Evolutionary conservation across 2,329 filamentous ascomycete species (phyloP).

Genomic region (Colletotrichum chrysophilum): DNA sequence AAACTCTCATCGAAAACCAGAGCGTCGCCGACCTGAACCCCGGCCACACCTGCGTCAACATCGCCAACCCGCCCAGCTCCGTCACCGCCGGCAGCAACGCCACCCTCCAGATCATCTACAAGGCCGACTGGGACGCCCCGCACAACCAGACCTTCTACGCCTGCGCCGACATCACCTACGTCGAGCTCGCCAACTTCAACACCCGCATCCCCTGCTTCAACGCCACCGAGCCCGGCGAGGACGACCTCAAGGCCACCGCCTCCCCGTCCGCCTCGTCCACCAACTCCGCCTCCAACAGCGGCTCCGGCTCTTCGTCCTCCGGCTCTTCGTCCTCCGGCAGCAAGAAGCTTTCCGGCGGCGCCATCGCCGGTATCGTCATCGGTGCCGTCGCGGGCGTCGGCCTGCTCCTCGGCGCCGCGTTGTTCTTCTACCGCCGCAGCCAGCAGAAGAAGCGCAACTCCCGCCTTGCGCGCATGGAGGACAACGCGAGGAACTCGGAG

Average conservation of each 20-base stretch:
- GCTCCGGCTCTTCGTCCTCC: neutral
- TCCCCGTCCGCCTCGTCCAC: slow-evolving; percentile 19
- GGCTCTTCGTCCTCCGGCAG: neutral
- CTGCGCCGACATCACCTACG: slow-evolving; percentile 44
- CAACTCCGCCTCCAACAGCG: neutral
- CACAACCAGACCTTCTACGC: slow-evolving; percentile 42
- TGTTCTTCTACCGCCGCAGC: slow-evolving; percentile 16
- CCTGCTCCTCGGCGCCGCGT: neutral
- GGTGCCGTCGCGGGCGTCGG: slow-evolving; percentile 10
- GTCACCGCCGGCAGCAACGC: slow-evolving; percentile 39
- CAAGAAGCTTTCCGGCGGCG: slow-evolving; percentile 1
- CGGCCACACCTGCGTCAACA: slow-evolving; percentile 43
- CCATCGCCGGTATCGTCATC: slow-evolving; percentile 20
- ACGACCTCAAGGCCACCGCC: slow-evolving; percentile 25
- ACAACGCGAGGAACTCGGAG: slow-evolving; percentile 7
- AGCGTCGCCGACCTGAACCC: slow-evolving; percentile 36
- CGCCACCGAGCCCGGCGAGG: slow-evolving; percentile 29
- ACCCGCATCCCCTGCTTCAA: slow-evolving; percentile 39
- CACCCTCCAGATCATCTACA: slow-evolving; percentile 46
- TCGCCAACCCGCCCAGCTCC: slow-evolving; percentile 30
- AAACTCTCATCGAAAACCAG: slow-evolving; percentile 32
- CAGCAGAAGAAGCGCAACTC: slow-evolving; percentile 21
- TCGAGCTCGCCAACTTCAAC: slow-evolving; percentile 30
- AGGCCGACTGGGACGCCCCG: slow-evolving; percentile 36
- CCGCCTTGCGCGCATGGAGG: slow-evolving; percentile 14